Evolutionary conservation across 305 asterid species (phyloP).

Genomic region (Fraxinus xanthoxyloides): DNA sequence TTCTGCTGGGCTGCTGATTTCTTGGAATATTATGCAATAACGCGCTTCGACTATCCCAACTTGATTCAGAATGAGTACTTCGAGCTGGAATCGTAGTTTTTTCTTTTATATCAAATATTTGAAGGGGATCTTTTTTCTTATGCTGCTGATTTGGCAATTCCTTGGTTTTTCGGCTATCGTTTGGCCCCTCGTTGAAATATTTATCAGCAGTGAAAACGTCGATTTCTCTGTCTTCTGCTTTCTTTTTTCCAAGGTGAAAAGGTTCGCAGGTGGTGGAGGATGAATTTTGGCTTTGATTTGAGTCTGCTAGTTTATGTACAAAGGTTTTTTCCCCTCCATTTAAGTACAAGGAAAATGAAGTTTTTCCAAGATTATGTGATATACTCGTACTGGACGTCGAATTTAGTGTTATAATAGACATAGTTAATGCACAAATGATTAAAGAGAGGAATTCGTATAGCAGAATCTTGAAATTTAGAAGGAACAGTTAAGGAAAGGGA

Average conservation of each 20-base stretch:
- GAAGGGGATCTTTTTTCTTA: constrained; percentile 33
- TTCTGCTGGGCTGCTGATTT: constrained; percentile 33
- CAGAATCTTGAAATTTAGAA: not conserved
- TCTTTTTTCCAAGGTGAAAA: constrained; percentile 16
- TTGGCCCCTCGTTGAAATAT: constrained; percentile 37
- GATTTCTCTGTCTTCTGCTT: constrained; percentile 35
- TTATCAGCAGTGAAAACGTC: constrained; percentile 49
- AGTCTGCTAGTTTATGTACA: constrained; percentile 33
- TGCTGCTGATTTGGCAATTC: constrained; percentile 9
- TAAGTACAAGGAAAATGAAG: constrained; percentile 54
- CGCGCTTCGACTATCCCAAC: constrained; percentile 61
- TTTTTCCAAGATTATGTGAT: constrained; percentile 29
- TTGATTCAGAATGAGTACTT: constrained; percentile 62
- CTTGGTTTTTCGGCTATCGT: constrained; percentile 13
- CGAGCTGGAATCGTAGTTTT: constrained; percentile 29
- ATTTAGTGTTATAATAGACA: constrained; percentile 44
- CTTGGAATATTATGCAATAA: constrained; percentile 36
- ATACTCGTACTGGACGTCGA: constrained; percentile 31
- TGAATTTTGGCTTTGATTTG: constrained; percentile 22
- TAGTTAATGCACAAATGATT: constrained; percentile 26
- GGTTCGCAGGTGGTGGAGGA: constrained; percentile 25
- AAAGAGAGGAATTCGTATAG: not conserved
- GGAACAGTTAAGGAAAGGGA: not conserved
- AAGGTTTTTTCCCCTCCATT: constrained; percentile 43
- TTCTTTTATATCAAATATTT: constrained; percentile 27